These are phyloP conservation scores for Corniculantispora saksenae DNA, from an alignment of 2,329 filamentous ascomycete genomes.

Conservation along the genomic window DNA sequence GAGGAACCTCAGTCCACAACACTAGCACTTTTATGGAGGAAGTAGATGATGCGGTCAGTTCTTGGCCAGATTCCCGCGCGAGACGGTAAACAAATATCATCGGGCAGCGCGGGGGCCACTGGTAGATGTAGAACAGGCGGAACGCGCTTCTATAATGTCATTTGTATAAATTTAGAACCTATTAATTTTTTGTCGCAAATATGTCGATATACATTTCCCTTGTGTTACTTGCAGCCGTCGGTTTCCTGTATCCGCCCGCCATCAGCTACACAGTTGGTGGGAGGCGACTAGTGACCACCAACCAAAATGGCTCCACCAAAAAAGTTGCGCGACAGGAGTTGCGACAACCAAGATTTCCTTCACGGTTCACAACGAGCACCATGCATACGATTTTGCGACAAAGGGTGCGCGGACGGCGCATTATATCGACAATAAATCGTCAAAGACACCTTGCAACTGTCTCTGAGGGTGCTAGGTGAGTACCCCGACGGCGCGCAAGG, in stretches of 20 bases:
- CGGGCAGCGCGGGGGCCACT: too few relatives aligned
- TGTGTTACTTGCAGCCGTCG: too few relatives aligned
- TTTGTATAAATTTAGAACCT: background rate
- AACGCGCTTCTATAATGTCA: background rate
- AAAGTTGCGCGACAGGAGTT: constrained; percentile 11
- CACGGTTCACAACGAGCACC: constrained; percentile 15
- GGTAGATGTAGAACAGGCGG: too few relatives aligned
- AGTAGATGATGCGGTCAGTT: constrained; percentile 82
- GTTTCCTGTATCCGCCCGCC: too few relatives aligned
- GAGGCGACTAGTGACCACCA: background rate
- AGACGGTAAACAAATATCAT: background rate
- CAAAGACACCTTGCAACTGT: constrained; percentile 34
- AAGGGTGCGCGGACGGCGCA: constrained; percentile 25
- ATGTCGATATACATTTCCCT: background rate
- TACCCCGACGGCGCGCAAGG: background rate
- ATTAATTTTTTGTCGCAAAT: background rate
- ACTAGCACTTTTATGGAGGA: constrained; percentile 86
- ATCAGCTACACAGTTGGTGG: background rate
- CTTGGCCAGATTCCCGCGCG: constrained; percentile 68
- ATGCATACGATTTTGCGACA: constrained; percentile 33
- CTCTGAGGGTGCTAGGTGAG: constrained; percentile 32
- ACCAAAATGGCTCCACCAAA: constrained; percentile 4
- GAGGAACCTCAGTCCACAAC: constrained; percentile 86
- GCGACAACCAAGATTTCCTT: background rate
- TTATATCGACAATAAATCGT: constrained; percentile 21